These are phyloP conservation scores for Gracilaria caudata DNA, from an alignment of 23 red algal genomes.

Conservation along the genomic window DNA sequence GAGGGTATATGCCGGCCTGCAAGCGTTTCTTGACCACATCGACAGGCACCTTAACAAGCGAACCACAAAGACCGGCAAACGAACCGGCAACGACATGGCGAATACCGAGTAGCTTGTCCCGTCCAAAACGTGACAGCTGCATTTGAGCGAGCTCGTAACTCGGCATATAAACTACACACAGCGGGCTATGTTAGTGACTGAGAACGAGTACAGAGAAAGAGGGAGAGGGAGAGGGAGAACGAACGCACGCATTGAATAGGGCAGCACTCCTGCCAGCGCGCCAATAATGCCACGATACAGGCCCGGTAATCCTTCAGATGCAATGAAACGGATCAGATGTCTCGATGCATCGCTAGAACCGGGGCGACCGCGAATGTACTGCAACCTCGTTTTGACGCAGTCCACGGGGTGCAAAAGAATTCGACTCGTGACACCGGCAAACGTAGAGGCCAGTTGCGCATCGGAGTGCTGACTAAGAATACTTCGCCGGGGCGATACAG, in stretches of 20 bases:
- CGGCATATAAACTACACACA: constrained; percentile 67
- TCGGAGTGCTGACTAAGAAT: constrained; percentile 25
- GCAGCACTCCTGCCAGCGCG: constrained; percentile 66
- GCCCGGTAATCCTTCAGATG: constrained; percentile 53
- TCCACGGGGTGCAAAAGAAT: constrained; percentile 91
- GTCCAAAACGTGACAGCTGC: constrained; percentile 25
- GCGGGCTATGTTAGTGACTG: not conserved
- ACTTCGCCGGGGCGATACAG: not conserved
- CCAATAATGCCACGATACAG: constrained; percentile 76
- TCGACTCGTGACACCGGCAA: constrained; percentile 58
- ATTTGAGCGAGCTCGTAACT: constrained; percentile 70
- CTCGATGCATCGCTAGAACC: constrained; percentile 21
- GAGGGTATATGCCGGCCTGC: constrained; percentile 71
- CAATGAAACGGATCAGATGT: constrained; percentile 57
- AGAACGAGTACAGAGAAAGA: not conserved
- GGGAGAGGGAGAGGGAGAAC: not conserved
- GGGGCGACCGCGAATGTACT: constrained; percentile 60
- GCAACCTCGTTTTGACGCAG: constrained; percentile 84
- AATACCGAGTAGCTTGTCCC: constrained; percentile 37
- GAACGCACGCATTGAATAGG: constrained; percentile 73
- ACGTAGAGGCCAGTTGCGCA: constrained; percentile 57
- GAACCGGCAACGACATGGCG: constrained; percentile 74
- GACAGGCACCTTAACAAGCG: constrained; percentile 70
- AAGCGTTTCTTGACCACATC: constrained; percentile 82
- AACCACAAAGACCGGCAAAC: constrained; percentile 71